A percentile compares a stretch with the other conserved stretches of the same genome.
Evolutionary conservation across 306 rosid genomes (phyloP).

Genomic region (Calophaca sinica): DNA sequence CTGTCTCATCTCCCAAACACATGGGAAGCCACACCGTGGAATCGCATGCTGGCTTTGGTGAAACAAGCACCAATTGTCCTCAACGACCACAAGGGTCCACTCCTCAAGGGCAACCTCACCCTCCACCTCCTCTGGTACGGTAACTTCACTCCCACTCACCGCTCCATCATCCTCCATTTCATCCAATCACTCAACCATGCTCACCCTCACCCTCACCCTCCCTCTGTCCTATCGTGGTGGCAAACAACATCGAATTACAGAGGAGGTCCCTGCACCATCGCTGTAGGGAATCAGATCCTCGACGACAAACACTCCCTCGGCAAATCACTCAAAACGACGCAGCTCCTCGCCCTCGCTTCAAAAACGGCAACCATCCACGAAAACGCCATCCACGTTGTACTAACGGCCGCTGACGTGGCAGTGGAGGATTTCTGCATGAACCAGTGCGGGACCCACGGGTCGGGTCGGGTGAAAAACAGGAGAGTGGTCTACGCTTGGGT

Average conservation of each 20-base stretch:
- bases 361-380: not conserved
- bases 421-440: conserved; percentile 48
- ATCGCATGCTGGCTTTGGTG: conserved; percentile 36
- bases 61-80: conserved; percentile 44
- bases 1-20: not conserved
- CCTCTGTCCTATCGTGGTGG: conserved; percentile 38
- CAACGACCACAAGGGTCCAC: conserved; percentile 71
- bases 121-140: conserved; percentile 70
- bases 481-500: conserved; percentile 37
- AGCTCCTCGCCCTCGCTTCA: conserved; percentile 31
- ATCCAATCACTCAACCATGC: conserved; percentile 34
- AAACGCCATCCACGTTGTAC: conserved; percentile 16
- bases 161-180: conserved; percentile 42
- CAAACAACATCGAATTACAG: conserved; percentile 28
- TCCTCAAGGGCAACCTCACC: conserved; percentile 60
- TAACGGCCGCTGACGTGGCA: conserved; percentile 41
- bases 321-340: conserved; percentile 27
- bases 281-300: conserved; percentile 42
- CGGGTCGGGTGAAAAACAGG: not conserved
- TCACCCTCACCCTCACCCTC: conserved; percentile 10
- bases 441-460: conserved; percentile 40
- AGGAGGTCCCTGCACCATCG: conserved; percentile 36
- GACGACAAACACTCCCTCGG: conserved; percentile 38
- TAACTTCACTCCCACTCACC: conserved; percentile 59
- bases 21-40: not conserved